phyloP scores from a whole-genome alignment of 345 rosid species.

The Orychophragmus violaceus region DNA sequence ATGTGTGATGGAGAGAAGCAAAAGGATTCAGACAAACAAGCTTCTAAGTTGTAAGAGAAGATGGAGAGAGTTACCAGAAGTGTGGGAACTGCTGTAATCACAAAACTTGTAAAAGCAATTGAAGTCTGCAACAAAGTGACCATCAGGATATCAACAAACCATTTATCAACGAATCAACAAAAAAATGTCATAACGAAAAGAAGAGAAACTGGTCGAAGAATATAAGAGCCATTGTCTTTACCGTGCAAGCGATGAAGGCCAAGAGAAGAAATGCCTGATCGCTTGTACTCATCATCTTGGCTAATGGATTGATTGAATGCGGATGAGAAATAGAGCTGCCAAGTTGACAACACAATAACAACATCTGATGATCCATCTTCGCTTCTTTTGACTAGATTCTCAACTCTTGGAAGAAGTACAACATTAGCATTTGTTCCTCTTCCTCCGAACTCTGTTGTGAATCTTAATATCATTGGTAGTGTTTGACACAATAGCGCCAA shows the following conservation, averaged over 20 bases:
- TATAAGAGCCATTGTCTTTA: neutral
- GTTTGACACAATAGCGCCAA: constrained; percentile 75
- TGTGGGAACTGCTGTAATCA: constrained; percentile 71
- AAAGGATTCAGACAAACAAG: neutral
- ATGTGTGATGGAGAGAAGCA: too few relatives aligned
- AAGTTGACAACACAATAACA: constrained; percentile 56
- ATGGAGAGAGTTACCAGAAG: constrained; percentile 72
- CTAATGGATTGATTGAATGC: constrained; percentile 29
- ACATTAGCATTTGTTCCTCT: neutral
- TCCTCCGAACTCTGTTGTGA: constrained; percentile 19
- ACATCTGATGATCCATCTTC: constrained; percentile 20
- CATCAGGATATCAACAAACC: too few relatives aligned
- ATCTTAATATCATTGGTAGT: constrained; percentile 61
- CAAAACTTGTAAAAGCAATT: constrained; percentile 73
- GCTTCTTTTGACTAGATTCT: too few relatives aligned
- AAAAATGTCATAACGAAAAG: neutral
- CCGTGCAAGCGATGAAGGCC: constrained; percentile 83
- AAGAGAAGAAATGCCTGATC: constrained; percentile 77
- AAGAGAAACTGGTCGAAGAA: neutral
- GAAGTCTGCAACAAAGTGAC: constrained; percentile 76
- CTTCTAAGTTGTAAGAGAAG: neutral
- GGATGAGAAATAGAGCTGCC: constrained; percentile 50
- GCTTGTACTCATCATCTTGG: constrained; percentile 47
- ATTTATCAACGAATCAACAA: too few relatives aligned
- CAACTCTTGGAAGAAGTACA: neutral